Conservation (phyloP, 1,284 basidiomycete genomes). For the Tylopilus orsonianus region DNA sequence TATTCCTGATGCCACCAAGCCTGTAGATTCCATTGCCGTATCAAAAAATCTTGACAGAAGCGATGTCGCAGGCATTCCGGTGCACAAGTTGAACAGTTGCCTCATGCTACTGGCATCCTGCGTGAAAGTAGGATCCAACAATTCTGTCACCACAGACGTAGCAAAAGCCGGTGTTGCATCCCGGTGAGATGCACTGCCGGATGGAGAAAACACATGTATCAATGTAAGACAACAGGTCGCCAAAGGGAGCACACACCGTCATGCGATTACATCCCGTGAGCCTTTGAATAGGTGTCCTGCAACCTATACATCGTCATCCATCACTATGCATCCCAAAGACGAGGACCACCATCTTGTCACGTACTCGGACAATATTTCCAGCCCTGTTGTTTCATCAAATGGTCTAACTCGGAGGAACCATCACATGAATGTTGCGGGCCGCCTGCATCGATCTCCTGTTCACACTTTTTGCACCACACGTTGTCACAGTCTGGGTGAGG, state of each 20-base stretch:
- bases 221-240: not conserved
- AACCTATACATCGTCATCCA: slow-evolving; percentile 49
- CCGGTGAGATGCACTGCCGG: slow-evolving; percentile 55
- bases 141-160: slow-evolving; percentile 57
- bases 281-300: slow-evolving; percentile 56
- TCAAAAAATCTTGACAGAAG: too few relatives aligned
- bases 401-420: slow-evolving; percentile 51
- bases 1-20: too few relatives aligned
- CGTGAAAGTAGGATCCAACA: too few relatives aligned
- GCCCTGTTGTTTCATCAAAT: slow-evolving; percentile 52
- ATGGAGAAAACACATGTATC: not conserved
- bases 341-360: too few relatives aligned
- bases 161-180: slow-evolving; percentile 66
- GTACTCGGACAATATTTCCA: slow-evolving; percentile 63
- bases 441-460: slow-evolving; percentile 39
- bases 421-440: slow-evolving; percentile 57
- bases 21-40: too few relatives aligned
- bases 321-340: too few relatives aligned
- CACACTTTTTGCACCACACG: slow-evolving; percentile 58
- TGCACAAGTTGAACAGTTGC: too few relatives aligned
- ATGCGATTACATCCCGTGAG: slow-evolving; percentile 62
- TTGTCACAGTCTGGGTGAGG: slow-evolving; percentile 46
- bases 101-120: too few relatives aligned
- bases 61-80: too few relatives aligned
- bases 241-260: slow-evolving; percentile 48